Evolutionary conservation across 805 yeast species (phyloP), one percentile per base, ranked within the genome.

Genomic region (Starmera caribaea): DNA sequence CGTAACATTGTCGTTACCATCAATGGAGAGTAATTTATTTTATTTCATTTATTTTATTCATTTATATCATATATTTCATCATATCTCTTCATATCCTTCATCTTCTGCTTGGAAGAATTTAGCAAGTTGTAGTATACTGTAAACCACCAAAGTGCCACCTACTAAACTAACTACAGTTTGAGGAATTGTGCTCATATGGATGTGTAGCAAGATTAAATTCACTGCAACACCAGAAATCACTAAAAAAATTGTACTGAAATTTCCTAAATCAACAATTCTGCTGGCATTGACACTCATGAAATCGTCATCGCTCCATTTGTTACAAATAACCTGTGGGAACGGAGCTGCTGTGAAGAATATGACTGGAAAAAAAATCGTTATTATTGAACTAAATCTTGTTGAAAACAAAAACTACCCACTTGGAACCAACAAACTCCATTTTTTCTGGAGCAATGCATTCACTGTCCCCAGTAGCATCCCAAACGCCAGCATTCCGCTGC

Each of bases 381-480:
- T 34, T 36, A 16, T 17, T 16, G 17, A 33, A 40, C 31, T 10
- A 15, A 34, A n/a, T n/a, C n/a, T n/a, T n/a, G n/a, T n/a, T n/a
- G n/a, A n/a, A 38, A 16, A 17, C 33, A 16, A 30, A 17, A 16
- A 30, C 14, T 7, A 63, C 72, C 31, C 44, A 66, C 71, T 65
- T 36, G 79, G 76, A 29, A 78, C 62, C 41, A 84, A 65, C 8
- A 95, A 92, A 48, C 74, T 68, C 95, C 94, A 85, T 56, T 81
- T 83, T 36, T 81, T 80, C 55, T 71, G 81, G 8, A 86, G 65
- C 4, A 83, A 81, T 28, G 87, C 83, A 9, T 92, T 84, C 13
- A 86, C 67, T 10, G 84, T 78, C 30, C 83, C 77, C 40, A 83
- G 65, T 38, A 85, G 70, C 48, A 85, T 85, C 8, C 95, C 95